Evolutionary conservation across 2,329 filamentous ascomycete genomes (phyloP).

Genomic region (Biscogniauxia marginata): DNA sequence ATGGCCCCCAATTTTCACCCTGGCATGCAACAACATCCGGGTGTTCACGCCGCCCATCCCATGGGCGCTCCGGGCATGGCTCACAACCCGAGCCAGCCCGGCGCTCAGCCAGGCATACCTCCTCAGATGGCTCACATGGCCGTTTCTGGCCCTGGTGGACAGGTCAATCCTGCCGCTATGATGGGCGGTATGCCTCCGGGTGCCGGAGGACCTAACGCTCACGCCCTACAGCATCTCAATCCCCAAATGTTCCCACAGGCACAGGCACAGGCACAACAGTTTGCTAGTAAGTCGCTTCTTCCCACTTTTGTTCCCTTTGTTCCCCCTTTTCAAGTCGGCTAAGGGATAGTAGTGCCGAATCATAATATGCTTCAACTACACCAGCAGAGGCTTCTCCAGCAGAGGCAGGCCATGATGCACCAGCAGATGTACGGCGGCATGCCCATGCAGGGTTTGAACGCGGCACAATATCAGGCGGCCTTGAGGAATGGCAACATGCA

Average conservation of each 20-base stretch:
- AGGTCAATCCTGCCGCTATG: conserved; percentile 70
- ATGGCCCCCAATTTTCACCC: conserved; percentile 66
- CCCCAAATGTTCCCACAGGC: conserved; percentile 59
- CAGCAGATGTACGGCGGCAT: conserved; percentile 38
- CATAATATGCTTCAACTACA: conserved; percentile 29
- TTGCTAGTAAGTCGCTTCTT: conserved; percentile 32
- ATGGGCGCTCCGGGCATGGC: conserved; percentile 58
- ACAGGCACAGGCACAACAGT: conserved; percentile 28
- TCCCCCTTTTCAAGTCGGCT: background rate
- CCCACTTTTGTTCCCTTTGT: background rate
- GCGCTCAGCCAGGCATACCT: conserved; percentile 63
- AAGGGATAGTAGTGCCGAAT: conserved; percentile 16
- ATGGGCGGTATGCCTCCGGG: conserved; percentile 76
- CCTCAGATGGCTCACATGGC: conserved; percentile 72
- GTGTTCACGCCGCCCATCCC: conserved; percentile 63
- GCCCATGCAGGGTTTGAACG: conserved; percentile 40
- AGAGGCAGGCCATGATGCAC: conserved; percentile 30
- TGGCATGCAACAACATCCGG: conserved; percentile 69
- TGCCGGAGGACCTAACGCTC: conserved; percentile 59
- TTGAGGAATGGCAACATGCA: conserved; percentile 36
- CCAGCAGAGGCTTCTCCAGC: conserved; percentile 25
- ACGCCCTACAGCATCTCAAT: conserved; percentile 70
- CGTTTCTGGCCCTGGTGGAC: conserved; percentile 68
- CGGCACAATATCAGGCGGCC: conserved; percentile 43
- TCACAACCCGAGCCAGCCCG: conserved; percentile 69